Percentiles rank a stretch among this genome's conserved stretches.
Evolutionary conservation across 1,284 basidiomycete genomes (phyloP).

Genomic region (Ceratobasidium sp.): DNA sequence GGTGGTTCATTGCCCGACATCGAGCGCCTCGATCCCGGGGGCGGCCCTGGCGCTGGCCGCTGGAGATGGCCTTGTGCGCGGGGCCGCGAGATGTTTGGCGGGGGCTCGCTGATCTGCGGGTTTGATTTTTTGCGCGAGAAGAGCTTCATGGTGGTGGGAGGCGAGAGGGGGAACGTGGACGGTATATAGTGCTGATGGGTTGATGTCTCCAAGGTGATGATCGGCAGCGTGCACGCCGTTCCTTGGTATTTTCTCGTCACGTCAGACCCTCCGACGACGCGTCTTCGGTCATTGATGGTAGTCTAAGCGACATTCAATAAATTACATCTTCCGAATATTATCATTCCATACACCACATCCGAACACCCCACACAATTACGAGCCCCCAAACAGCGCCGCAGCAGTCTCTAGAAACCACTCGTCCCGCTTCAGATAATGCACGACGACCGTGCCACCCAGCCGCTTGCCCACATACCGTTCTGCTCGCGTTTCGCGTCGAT

Average conservation of each 20-base stretch:
- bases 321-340: background rate
- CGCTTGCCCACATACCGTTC: conserved; percentile 65
- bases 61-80: conserved; percentile 30
- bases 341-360: background rate
- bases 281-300: background rate
- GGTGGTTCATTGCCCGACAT: background rate
- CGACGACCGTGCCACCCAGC: conserved; percentile 90
- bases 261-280: background rate
- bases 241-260: background rate
- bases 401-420: conserved; percentile 97
- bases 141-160: conserved; percentile 26
- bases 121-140: conserved; percentile 33
- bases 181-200: background rate
- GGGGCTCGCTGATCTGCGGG: conserved; percentile 7
- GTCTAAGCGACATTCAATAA: background rate
- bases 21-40: background rate
- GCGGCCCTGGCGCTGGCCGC: background rate
- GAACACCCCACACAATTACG: too few relatives aligned
- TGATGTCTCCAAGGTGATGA: conserved; percentile 1
- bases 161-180: background rate
- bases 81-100: conserved; percentile 18
- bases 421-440: conserved; percentile 96
- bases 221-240: background rate
- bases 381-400: conserved; percentile 81
- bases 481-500: conserved; percentile 72